Evolutionary conservation across 345 rosid species (phyloP).

Genomic region (Physaria fendleri): DNA sequence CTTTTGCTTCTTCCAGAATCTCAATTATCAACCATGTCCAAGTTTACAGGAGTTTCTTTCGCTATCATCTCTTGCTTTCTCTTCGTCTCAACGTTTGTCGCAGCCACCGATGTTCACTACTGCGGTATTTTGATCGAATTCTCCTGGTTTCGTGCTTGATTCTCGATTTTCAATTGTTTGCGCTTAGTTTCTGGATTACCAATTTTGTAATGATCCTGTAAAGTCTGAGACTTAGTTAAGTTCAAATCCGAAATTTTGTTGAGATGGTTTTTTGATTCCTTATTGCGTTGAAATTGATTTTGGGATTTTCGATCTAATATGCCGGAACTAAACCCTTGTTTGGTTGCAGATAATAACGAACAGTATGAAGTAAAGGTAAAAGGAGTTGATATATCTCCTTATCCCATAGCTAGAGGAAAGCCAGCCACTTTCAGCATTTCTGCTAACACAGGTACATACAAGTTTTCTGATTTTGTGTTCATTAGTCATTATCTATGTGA

Average conservation of each 20-base stretch:
- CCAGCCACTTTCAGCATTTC: constrained; percentile 62
- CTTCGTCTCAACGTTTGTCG: constrained; percentile 29
- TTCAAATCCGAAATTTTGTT: not conserved
- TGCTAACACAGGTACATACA: constrained; percentile 49
- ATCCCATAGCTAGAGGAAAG: constrained; percentile 54
- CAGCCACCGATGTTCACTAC: constrained; percentile 48
- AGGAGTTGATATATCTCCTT: constrained; percentile 60
- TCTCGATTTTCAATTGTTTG: not conserved
- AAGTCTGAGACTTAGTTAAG: not conserved
- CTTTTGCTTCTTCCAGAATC: too few relatives aligned
- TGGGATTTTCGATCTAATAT: constrained; percentile 21
- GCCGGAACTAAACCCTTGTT: not conserved
- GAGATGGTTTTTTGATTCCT: not conserved
- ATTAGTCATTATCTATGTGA: not conserved
- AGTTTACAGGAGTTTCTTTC: constrained; percentile 7
- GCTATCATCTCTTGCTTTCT: constrained; percentile 26
- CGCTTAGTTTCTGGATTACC: not conserved
- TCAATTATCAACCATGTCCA: too few relatives aligned
- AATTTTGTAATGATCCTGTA: not conserved
- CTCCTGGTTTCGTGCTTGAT: not conserved
- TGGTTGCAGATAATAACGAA: constrained; percentile 45
- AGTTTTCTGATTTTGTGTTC: too few relatives aligned
- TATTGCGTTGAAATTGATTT: not conserved
- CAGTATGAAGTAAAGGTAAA: constrained; percentile 52
- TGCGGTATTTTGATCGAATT: constrained; percentile 42